These are phyloP conservation scores for Sugiyamaella smithiae DNA, from an alignment of 805 yeast genomes.

Conservation along the genomic window DNA sequence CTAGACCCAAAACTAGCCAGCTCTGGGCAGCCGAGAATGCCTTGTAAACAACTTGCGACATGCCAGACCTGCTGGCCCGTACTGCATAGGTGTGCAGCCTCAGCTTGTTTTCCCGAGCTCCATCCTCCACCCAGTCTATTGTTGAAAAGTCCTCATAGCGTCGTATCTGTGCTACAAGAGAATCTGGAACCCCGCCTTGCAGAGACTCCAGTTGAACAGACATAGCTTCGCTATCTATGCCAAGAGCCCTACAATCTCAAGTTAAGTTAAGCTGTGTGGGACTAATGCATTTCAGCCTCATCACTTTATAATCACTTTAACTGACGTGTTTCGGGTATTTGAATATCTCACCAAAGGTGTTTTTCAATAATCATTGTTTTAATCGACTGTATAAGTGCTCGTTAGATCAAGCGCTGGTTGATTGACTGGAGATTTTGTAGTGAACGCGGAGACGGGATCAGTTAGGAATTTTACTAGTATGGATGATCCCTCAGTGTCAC, in stretches of 20 bases:
- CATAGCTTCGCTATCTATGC: background rate
- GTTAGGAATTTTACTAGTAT: no score
- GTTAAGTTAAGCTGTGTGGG: no score
- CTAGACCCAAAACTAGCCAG: slow-evolving; percentile 71
- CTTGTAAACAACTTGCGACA: slow-evolving; percentile 8
- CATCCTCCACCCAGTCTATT: slow-evolving; percentile 62
- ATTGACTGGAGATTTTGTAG: no score
- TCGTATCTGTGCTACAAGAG: slow-evolving; percentile 15
- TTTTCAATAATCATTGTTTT: no score
- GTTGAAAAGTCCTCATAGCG: slow-evolving; percentile 48
- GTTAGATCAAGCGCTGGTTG: no score
- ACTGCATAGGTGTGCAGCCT: slow-evolving; percentile 19
- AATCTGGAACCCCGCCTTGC: slow-evolving; percentile 13
- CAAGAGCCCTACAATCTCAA: no score
- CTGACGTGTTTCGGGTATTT: no score
- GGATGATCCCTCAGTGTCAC: slow-evolving; percentile 9
- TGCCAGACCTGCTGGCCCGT: slow-evolving; percentile 7
- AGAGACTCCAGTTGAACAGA: slow-evolving; percentile 5
- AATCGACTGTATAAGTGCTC: no score
- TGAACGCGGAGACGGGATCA: no score
- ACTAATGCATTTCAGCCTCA: no score
- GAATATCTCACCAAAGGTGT: no score
- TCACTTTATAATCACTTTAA: no score
- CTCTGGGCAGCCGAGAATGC: slow-evolving; percentile 42
- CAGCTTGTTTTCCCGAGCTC: slow-evolving; percentile 32